Percentiles rank a stretch among this genome's conserved stretches.
Evolutionary conservation across 306 rosid species (phyloP).

Genomic region (Neltuma alba): DNA sequence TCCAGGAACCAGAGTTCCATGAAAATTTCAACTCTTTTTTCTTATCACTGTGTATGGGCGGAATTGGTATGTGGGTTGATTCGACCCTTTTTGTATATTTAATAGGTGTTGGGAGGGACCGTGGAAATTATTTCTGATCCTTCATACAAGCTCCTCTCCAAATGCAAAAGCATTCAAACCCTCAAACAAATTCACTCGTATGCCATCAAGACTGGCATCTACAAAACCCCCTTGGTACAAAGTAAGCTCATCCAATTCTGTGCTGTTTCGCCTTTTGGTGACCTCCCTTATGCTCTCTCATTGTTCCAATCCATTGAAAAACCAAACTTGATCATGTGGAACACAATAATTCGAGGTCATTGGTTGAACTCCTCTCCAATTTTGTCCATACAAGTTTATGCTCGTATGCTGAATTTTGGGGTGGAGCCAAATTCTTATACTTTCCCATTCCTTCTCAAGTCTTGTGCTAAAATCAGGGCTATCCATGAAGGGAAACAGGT

Average conservation of each 20-base stretch:
- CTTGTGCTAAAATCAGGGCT: conserved; percentile 57
- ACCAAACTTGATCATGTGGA: conserved; percentile 62
- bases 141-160: conserved; percentile 58
- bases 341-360: conserved; percentile 68
- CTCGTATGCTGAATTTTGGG: conserved; percentile 49
- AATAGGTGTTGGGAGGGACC: conserved; percentile 66
- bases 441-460: conserved; percentile 69
- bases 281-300: conserved; percentile 66
- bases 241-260: conserved; percentile 73
- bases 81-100: neutral
- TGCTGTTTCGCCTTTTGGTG: conserved; percentile 51
- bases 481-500: conserved; percentile 63
- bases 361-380: conserved; percentile 47
- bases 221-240: conserved; percentile 56
- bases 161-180: conserved; percentile 52
- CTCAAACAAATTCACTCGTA: conserved; percentile 68
- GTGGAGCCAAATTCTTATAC: conserved; percentile 72
- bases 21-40: neutral
- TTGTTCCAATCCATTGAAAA: conserved; percentile 46
- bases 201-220: conserved; percentile 73
- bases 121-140: conserved; percentile 66
- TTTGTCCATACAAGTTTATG: conserved; percentile 41
- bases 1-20: neutral
- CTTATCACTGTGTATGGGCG: neutral
- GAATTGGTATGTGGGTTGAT: conserved; percentile 13